Conservation (phyloP, 2,329 filamentous ascomycete species). For the Arthrocladium fulminans region DNA sequence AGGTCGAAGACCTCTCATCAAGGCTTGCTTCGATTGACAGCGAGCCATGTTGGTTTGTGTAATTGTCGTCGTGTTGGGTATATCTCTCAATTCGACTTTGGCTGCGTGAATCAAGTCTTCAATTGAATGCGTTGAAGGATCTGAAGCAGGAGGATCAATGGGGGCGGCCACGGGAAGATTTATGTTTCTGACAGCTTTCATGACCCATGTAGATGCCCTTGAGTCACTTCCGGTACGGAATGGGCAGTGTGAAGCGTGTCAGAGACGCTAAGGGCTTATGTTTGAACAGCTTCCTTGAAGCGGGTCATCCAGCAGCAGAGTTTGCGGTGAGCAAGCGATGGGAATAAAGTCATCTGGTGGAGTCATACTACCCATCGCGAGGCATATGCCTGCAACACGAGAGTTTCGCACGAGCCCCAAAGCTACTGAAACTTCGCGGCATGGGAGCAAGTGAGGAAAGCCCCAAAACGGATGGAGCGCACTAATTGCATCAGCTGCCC, state of each 20-base stretch:
- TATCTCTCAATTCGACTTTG: background rate
- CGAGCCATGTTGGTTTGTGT: constrained; percentile 12
- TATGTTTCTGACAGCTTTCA: constrained; percentile 6
- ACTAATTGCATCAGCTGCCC: background rate
- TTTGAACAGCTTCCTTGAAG: background rate
- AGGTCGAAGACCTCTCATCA: constrained; percentile 19
- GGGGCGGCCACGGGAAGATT: constrained; percentile 1
- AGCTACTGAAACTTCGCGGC: background rate
- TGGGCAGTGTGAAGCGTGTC: constrained; percentile 9
- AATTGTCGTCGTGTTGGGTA: background rate
- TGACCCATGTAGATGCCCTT: background rate
- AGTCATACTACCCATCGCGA: background rate
- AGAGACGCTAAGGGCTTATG: constrained; percentile 7
- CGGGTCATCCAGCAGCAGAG: background rate
- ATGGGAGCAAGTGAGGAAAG: background rate
- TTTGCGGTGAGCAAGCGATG: constrained; percentile 1
- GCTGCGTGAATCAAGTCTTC: constrained; percentile 4
- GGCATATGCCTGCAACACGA: background rate
- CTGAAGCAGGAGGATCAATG: constrained; percentile 2
- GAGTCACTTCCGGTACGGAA: constrained; percentile 4
- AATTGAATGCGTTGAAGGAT: constrained; percentile 6
- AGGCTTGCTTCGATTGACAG: constrained; percentile 17
- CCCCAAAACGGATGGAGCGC: background rate
- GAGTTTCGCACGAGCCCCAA: background rate
- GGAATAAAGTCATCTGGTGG: constrained; percentile 7